Base-by-base conservation (phyloP, 2,329 filamentous ascomycete genomes). In the Xylaria sp. region DNA sequence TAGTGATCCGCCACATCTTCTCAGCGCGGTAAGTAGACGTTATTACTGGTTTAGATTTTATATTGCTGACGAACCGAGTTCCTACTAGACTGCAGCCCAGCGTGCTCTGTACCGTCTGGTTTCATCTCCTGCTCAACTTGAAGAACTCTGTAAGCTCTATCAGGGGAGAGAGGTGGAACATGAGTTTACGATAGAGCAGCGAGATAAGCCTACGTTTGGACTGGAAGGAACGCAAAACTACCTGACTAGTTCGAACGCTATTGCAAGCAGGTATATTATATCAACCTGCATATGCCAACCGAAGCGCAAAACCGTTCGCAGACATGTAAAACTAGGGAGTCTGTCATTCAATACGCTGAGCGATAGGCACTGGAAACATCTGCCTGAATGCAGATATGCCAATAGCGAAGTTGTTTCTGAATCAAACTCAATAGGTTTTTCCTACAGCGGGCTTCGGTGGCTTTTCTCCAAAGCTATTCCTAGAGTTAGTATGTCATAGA, bases 301-400 rank as follows among this genome's bases (percentile, higher is more conserved):
- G 27, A 10, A 39, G 3, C 20, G 31, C 13, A 33, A 54, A 39
- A 39, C 33, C 51, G 0, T 54, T 11, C 11, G 22, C 0, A 27
- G 20, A 20, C 20, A 39, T 5, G 20, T 33, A n/a, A 39, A 25
- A n/a, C 20, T 54, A 1, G 33, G 33, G 4, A 4, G 5, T 27
- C 5, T 54, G 11, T 54, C 33, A 5, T 20, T 49, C 22, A 29
- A 22, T 31, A 60, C 10, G 17, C 33, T 60, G 11, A 60, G 15
- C 7, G 25, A 11, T 9, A 51, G 9, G 22, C 17, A 2, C 29
- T 10, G 27, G 49, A 61, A 61, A 27, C 58, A 61, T 7, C 49
- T 61, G 1, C 49, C 49, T 15, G 58, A 61, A 45, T 61, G 58
- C 47, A 60, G 33, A 39, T 61, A 45, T 53, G 25, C 49, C 27